A percentile compares a stretch with the other conserved stretches of the same genome.
phyloP scores from a whole-genome alignment of 2,329 filamentous ascomycete species.

The Xylaria digitata region DNA sequence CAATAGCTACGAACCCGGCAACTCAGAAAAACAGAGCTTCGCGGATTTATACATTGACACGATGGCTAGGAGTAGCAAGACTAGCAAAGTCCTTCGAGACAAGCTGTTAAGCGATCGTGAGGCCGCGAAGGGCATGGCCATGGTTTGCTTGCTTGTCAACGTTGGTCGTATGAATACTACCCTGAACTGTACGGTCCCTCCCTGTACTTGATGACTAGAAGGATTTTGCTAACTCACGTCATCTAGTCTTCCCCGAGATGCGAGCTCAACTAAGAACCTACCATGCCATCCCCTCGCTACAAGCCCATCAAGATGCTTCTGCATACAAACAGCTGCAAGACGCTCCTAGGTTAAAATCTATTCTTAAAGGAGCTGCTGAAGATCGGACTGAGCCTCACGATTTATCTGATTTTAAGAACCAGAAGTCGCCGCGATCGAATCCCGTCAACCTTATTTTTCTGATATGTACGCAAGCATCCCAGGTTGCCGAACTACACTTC shows the following conservation, averaged over 20 bases:
- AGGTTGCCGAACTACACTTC: conserved; percentile 94
- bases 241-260: conserved; percentile 93
- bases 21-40: conserved; percentile 76
- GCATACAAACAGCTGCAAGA: conserved; percentile 99
- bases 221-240: conserved; percentile 23
- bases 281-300: conserved; percentile 95
- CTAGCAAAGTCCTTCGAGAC: conserved; percentile 97
- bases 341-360: conserved; percentile 94
- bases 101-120: conserved; percentile 92
- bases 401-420: conserved; percentile 81
- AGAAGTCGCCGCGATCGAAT: conserved; percentile 80
- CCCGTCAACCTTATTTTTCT: conserved; percentile 98
- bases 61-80: conserved; percentile 98
- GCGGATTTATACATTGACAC: conserved; percentile 98
- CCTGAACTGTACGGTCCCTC: conserved; percentile 79
- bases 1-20: conserved; percentile 80
- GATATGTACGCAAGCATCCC: conserved; percentile 87
- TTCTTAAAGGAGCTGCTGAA: conserved; percentile 95
- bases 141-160: conserved; percentile 98
- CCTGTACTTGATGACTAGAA: conserved; percentile 9
- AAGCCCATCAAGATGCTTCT: conserved; percentile 93
- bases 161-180: conserved; percentile 99
- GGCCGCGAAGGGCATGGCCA: conserved; percentile 97
- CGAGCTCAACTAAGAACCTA: conserved; percentile 96
- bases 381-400: conserved; percentile 86